phyloP scores from a whole-genome alignment of 2,329 filamentous ascomycete genomes.

The Pyricularia grisea region DNA sequence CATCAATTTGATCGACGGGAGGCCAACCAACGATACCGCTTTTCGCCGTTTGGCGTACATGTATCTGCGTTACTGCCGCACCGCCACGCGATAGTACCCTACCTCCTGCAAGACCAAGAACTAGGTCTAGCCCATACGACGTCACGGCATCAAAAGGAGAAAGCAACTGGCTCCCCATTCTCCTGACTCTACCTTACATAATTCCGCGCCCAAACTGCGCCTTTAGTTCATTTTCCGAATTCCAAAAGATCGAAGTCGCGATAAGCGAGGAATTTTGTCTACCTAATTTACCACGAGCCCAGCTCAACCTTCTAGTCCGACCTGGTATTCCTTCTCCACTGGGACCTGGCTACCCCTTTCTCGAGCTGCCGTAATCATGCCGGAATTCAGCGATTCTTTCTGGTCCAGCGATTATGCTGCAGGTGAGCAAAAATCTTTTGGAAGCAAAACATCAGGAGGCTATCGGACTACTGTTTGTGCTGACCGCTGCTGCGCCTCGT shows the following conservation, averaged over 20 bases:
- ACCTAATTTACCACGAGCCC: background rate
- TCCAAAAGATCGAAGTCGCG: background rate
- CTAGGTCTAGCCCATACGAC: background rate
- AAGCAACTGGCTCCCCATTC: background rate
- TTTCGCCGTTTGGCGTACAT: background rate
- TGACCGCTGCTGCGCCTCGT: background rate
- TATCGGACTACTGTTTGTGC: background rate
- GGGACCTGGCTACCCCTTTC: background rate
- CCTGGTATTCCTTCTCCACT: background rate
- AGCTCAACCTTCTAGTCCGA: background rate
- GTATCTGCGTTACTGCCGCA: background rate
- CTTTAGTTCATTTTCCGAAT: background rate
- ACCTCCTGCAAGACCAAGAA: background rate
- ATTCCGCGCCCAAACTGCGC: background rate
- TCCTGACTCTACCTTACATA: background rate
- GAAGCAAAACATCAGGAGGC: background rate
- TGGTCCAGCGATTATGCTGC: conserved; percentile 98
- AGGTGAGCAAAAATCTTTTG: conserved; percentile 40
- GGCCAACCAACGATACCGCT: background rate
- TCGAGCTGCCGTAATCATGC: conserved; percentile 47
- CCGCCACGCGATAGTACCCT: background rate
- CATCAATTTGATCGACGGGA: background rate
- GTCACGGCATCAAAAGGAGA: background rate
- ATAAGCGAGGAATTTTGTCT: background rate
- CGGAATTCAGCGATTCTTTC: conserved; percentile 89